phyloP scores from a whole-genome alignment of 2,329 filamentous ascomycete genomes.

The Hawksworthiomyces lignivorus region DNA sequence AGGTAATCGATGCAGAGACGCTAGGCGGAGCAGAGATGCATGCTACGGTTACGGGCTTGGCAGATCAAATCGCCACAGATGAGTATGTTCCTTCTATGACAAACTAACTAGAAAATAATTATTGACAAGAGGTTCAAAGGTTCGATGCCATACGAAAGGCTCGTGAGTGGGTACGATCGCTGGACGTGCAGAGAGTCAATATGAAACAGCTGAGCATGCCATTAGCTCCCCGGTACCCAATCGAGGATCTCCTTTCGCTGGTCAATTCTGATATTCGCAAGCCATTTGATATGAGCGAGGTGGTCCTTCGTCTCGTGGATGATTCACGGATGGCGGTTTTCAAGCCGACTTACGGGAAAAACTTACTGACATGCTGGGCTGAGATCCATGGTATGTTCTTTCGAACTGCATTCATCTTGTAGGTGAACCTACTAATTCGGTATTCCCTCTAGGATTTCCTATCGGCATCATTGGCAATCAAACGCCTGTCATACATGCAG shows the following conservation, averaged over 20 bases:
- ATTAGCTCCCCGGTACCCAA: no score
- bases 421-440: no score
- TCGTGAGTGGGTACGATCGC: no score
- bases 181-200: no score
- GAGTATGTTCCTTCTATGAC: no score
- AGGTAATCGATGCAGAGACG: conserved; percentile 31
- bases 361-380: conserved; percentile 30
- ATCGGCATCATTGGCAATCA: conserved; percentile 35
- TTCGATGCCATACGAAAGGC: no score
- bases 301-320: conserved; percentile 33
- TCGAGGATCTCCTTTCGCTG: conserved; percentile 29
- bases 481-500: conserved; percentile 29
- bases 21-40: conserved; percentile 35
- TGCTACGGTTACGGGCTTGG: conserved; percentile 31
- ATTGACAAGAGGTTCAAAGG: no score
- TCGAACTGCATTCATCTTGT: no score
- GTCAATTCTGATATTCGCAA: conserved; percentile 29
- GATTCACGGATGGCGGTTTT: conserved; percentile 30
- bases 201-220: no score
- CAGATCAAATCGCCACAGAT: conserved; percentile 34
- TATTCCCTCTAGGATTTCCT: no score
- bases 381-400: conserved; percentile 21
- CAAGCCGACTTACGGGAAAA: conserved; percentile 32
- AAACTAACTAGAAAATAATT: no score
- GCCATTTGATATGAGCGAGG: conserved; percentile 24